Percentiles rank a stretch among this genome's conserved stretches.
Conservation (phyloP, 192 early-diverging fungal species). For the Backusella morwellensis region DNA sequence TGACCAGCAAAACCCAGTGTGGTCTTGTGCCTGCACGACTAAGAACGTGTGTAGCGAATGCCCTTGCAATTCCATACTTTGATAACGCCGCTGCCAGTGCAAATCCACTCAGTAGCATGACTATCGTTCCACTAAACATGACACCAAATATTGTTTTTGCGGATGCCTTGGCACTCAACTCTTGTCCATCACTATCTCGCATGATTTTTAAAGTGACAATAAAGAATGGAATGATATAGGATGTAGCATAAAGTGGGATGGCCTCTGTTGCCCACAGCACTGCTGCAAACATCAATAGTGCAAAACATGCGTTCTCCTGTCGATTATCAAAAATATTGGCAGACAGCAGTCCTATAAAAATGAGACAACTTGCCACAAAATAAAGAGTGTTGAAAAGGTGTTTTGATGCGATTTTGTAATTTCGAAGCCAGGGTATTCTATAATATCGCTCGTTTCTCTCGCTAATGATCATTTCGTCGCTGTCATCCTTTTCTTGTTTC, state of each 20-base stretch:
- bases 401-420: not conserved
- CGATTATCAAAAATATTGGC: slow-evolving; percentile 59
- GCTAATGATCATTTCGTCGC: not conserved
- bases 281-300: slow-evolving; percentile 77
- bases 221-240: slow-evolving; percentile 64
- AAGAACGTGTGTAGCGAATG: slow-evolving; percentile 57
- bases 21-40: slow-evolving; percentile 66
- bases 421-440: not conserved
- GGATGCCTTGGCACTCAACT: slow-evolving; percentile 52
- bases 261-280: slow-evolving; percentile 84
- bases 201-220: slow-evolving; percentile 63
- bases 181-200: slow-evolving; percentile 36
- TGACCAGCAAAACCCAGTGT: slow-evolving; percentile 62
- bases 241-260: slow-evolving; percentile 68
- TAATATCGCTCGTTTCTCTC: not conserved
- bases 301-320: slow-evolving; percentile 84
- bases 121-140: slow-evolving; percentile 75
- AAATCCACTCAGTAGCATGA: slow-evolving; percentile 73
- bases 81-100: slow-evolving; percentile 67
- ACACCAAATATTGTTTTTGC: slow-evolving; percentile 61
- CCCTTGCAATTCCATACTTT: slow-evolving; percentile 73
- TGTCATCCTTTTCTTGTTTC: not conserved
- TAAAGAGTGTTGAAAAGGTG: not conserved
- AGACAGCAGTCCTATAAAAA: not conserved
- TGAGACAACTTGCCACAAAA: not conserved